Base-by-base conservation (phyloP, 192 early-diverging fungal species). In the Rhizophlyctis rosea region DNA sequence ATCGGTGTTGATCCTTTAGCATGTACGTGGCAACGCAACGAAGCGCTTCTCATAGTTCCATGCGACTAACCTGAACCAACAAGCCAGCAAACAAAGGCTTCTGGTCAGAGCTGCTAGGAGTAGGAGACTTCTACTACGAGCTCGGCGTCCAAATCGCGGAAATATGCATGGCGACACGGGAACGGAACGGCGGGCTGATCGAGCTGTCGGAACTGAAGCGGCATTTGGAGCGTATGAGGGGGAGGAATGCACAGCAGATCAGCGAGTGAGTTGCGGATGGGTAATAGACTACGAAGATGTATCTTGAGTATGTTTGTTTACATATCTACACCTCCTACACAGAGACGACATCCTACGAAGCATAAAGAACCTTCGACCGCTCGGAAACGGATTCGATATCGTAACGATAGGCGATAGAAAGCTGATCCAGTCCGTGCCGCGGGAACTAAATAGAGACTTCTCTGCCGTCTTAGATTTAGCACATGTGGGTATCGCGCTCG, bases 81-180 rank as follows among this genome's bases (percentile, higher is more conserved):
- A 34, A 27, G 29, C 24, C 69, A 82, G 92, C 93, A 39, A 94
- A 92, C 62, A 98, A 98, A 70, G 91, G 94, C 25, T 92, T 92
- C 62, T 95, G 95, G 96, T 84, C 92, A 0, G 94, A 95, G 54
- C 72, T 98, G 9, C 72, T 98, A 2, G 96, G 96, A 0, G 88
- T 97, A 4, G 92, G 95, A 16, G 94, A 97, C 69, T 98, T 98
- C 76, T 98, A 98, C 74, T 96, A 93, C 64, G 93, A 97, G 52
- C 80, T 98, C 3, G 91, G 87, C 0, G 86, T 98, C n/a, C 94
- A 95, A 57, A 90, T 96, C 33, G 89, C 89, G 47, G 92, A 95
- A 54, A 85, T 91, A 0, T 98, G 95, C 65, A 82, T 96, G 11
- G 81, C 86, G 25, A 94, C 92, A 1, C 67, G 94, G 49, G 82